phyloP scores from a whole-genome alignment of 805 yeast species.

The Cyberlindnera amylophila region DNA sequence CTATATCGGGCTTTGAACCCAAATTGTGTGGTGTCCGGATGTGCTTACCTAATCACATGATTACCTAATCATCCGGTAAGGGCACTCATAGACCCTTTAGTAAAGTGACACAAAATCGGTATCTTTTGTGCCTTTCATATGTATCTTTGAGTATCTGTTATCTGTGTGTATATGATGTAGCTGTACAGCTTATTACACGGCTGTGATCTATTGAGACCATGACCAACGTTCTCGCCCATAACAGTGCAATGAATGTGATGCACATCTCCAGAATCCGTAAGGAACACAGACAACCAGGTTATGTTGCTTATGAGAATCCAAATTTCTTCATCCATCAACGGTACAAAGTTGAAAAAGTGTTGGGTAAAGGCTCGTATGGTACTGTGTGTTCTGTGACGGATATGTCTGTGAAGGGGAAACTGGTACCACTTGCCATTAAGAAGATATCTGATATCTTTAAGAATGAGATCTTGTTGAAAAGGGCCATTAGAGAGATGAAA shows the following conservation, averaged over 20 bases:
- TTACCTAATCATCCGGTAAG: too few species aligned
- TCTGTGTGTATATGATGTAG: too few species aligned
- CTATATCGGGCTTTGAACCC: too few species aligned
- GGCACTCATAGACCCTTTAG: too few species aligned
- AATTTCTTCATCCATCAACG: slow-evolving; percentile 61
- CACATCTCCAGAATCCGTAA: too few species aligned
- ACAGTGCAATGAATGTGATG: slow-evolving; percentile 1
- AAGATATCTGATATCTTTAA: slow-evolving; percentile 70
- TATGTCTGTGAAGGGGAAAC: slow-evolving; percentile 29
- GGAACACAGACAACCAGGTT: slow-evolving; percentile 14
- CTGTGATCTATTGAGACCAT: too few species aligned
- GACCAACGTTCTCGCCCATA: slow-evolving; percentile 8
- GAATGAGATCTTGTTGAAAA: slow-evolving; percentile 60
- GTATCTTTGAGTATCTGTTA: neutral
- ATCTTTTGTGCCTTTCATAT: neutral
- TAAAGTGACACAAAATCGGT: neutral
- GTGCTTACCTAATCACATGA: too few species aligned
- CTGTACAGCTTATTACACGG: too few species aligned
- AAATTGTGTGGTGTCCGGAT: too few species aligned
- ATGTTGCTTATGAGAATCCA: slow-evolving; percentile 45
- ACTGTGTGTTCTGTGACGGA: slow-evolving; percentile 76
- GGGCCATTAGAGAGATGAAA: slow-evolving; percentile 82
- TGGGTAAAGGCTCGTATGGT: slow-evolving; percentile 88
- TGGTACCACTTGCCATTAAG: slow-evolving; percentile 64
- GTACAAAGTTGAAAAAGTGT: slow-evolving; percentile 51